Conservation (phyloP, 805 yeast genomes). For the Saturnispora sekii region DNA sequence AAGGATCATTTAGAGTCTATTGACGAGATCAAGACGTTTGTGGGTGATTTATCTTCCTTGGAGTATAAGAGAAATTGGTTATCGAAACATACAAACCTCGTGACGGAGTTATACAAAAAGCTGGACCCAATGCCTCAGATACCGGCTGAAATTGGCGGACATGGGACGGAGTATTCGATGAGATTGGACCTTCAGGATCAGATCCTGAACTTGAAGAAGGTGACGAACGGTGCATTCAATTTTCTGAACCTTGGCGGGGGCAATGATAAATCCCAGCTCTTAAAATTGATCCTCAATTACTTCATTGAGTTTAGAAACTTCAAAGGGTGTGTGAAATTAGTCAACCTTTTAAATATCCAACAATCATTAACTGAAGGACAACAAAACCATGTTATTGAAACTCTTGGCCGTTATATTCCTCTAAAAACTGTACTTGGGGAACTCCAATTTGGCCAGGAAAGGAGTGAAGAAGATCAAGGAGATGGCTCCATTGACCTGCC, state of each 20-base stretch:
- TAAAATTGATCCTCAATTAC: not conserved
- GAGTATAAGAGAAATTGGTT: slow-evolving; percentile 61
- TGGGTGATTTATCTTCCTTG: slow-evolving; percentile 55
- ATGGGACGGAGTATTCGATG: not conserved
- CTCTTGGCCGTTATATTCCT: not conserved
- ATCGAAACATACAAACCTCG: slow-evolving; percentile 63
- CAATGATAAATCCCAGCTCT: too few relatives aligned
- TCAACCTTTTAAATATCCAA: not conserved
- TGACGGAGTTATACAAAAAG: not conserved
- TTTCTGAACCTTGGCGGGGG: too few relatives aligned
- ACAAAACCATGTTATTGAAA: not conserved
- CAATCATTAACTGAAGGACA: not conserved
- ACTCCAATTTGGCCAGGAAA: too few relatives aligned
- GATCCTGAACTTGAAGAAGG: not conserved
- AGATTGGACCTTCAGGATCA: not conserved
- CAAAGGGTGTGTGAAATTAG: not conserved
- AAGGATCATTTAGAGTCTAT: slow-evolving; percentile 48
- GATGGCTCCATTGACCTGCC: too few relatives aligned
- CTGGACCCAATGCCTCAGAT: slow-evolving; percentile 1
- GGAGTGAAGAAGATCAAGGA: too few relatives aligned
- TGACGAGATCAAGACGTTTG: slow-evolving; percentile 61
- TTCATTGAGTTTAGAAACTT: not conserved
- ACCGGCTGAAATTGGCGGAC: not conserved
- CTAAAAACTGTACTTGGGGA: not conserved
- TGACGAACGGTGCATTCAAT: too few relatives aligned